Evolutionary conservation across 768 basidiomycete genomes (phyloP).

Genomic region (Crepidotus variabilis): DNA sequence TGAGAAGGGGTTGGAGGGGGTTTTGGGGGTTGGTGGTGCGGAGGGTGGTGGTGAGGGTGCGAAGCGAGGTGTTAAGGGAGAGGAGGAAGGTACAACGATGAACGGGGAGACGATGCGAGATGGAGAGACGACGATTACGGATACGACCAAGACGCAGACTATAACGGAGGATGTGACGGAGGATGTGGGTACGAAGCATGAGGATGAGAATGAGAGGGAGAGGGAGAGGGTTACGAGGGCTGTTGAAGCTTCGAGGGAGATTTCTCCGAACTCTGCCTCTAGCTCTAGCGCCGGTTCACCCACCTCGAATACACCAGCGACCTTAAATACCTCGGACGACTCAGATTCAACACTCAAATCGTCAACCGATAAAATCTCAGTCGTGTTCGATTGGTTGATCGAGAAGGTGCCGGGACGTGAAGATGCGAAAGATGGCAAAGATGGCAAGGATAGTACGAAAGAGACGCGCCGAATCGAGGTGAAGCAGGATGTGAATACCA

Average conservation of each 20-base stretch:
- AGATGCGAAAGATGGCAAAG: not conserved
- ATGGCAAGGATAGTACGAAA: conserved; percentile 2
- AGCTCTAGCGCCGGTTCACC: too few relatives aligned
- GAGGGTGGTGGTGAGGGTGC: conserved; percentile 7
- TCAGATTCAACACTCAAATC: conserved; percentile 34
- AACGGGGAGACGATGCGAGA: conserved; percentile 1
- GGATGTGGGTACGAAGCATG: too few relatives aligned
- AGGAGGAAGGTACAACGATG: too few relatives aligned
- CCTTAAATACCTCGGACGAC: too few relatives aligned
- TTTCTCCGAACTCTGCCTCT: not conserved
- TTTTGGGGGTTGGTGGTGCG: not conserved
- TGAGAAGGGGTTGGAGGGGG: conserved; percentile 15
- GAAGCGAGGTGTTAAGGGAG: not conserved
- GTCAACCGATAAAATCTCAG: conserved; percentile 69
- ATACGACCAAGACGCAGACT: too few relatives aligned
- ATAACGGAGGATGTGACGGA: too few relatives aligned
- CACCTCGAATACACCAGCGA: too few relatives aligned
- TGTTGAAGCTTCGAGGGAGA: not conserved
- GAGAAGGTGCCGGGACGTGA: conserved; percentile 54
- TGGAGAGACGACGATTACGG: too few relatives aligned
- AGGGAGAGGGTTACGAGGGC: conserved; percentile 3
- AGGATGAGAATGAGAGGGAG: not conserved
- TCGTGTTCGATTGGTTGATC: conserved; percentile 76
- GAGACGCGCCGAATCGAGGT: conserved; percentile 5
- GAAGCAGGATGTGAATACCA: conserved; percentile 1